Evolutionary conservation across 2,329 filamentous ascomycete species (phyloP), one percentile per base, ranked within the genome.

Genomic region (Sphaerulina vaccinii): DNA sequence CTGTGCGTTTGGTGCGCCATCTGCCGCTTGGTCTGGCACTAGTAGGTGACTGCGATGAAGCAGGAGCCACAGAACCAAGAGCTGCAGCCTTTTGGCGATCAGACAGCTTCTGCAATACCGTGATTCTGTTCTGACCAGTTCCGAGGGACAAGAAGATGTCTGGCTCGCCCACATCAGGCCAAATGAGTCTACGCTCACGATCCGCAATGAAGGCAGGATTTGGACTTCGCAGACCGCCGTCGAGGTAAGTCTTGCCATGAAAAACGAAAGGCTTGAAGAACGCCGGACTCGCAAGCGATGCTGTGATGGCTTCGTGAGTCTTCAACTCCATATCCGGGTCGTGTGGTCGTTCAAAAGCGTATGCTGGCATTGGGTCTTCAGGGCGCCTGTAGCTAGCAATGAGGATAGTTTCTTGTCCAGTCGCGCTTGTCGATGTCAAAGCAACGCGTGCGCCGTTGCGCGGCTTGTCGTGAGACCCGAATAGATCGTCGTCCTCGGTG

Each of bases 121-220:
- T 64, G 42, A 64, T 64, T 32, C 62, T 55, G 47, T 68, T 65
- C 50, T 69, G 65, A 1, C 67, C 68, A 6, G 67, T 68, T 2
- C 68, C 68, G 0, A 70, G 57, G 1, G 66, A 68, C 1, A 70
- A 46, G 41, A 70, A 68, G 39, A 70, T 55, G 41, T 70, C 68
- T 7, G 68, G 68, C 24, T 68, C 62, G 11, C 42, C 60, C 2
- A 57, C 52, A 33, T 68, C 65, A 11, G 67, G 66, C 67, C 67
- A 69, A 15, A 70, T 64, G 3, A 69, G 58, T 15, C 57, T 62
- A 19, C 65, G 55, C 38, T 79, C 78, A 40, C 71, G 65, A 44
- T 80, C 73, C 2, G 79, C 78, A 54, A 80, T 70, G 5, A 68
- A 64, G 18, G 78, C 72, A 2, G 78, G 79, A 37, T 81, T 81